A percentile compares a stretch with the other conserved stretches of the same genome.
phyloP scores from a whole-genome alignment of 306 rosid genomes.

The Acacia acuminata region DNA sequence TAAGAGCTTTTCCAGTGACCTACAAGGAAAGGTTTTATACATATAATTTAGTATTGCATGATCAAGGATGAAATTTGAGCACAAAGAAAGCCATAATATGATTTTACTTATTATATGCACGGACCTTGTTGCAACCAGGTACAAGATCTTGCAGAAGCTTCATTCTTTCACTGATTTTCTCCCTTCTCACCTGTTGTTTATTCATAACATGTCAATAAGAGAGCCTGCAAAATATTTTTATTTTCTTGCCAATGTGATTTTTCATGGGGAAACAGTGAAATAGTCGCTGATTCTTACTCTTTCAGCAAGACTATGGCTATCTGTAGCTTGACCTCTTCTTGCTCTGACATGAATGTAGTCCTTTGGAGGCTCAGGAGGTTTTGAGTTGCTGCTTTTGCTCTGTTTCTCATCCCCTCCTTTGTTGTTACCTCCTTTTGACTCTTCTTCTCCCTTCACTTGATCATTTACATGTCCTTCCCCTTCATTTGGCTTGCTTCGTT shows the following conservation, averaged over 20 bases:
- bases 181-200: slow-evolving; percentile 76
- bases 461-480: slow-evolving; percentile 48
- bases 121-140: slow-evolving; percentile 94
- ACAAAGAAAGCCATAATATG: neutral
- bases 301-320: slow-evolving; percentile 99
- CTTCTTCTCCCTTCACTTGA: slow-evolving; percentile 58
- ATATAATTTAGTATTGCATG: slow-evolving; percentile 17
- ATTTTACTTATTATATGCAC: neutral
- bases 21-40: slow-evolving; percentile 27
- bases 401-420: slow-evolving; percentile 54
- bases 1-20: slow-evolving; percentile 97
- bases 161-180: slow-evolving; percentile 97
- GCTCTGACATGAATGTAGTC: slow-evolving; percentile 99
- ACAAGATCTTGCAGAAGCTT: slow-evolving; percentile 97
- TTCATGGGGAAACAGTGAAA: neutral
- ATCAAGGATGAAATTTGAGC: slow-evolving; percentile 32
- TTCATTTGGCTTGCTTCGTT: slow-evolving; percentile 56
- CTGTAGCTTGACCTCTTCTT: slow-evolving; percentile 98
- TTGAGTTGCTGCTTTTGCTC: slow-evolving; percentile 47
- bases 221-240: neutral
- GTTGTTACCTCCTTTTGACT: slow-evolving; percentile 41
- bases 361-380: slow-evolving; percentile 79
- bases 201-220: slow-evolving; percentile 35
- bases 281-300: slow-evolving; percentile 55
- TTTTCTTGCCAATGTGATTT: neutral